Evolutionary conservation across 768 basidiomycete genomes (phyloP), one percentile per base, ranked within the genome.

Genomic region (Royoungia palumana): DNA sequence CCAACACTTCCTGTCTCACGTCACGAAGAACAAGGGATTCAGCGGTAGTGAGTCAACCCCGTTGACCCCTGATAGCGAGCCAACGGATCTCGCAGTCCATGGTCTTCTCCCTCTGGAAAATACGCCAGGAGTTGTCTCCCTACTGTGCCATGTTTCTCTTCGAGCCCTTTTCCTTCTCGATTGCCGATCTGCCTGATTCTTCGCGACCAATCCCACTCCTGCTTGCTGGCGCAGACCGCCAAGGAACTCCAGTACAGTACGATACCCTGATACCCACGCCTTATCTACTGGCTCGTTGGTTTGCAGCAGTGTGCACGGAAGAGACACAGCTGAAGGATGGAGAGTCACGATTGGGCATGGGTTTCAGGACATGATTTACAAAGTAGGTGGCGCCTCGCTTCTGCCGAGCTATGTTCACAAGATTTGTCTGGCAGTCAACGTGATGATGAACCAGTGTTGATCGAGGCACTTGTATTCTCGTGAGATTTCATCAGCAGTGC

Each of bases 71-170:
- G 22, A 44, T 44, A 24, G 2, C 22, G 25, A 32, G 42, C 35
- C 41, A 21, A 57, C 17, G 17, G 19, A 38, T 38, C 7, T 48
- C 55, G 44, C 54, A 87, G 84, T 88, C 48, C 75, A 83, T 53
- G 66, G 82, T 13, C 75, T 95, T 19, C 77, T 82, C 49, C 90
- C 84, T 0, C 75, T 94, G 22, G 95, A 97, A 67, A 75, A 75
- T 19, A 77, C 72, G 1, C 91, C 93, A 0, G 89, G 89, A 0
- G 64, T 90, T 35, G 82, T 94, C 46, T 89, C 87, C 4, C 66
- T 94, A 25, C 79, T 94, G 84, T 8, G 72, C 76, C 14, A 87
- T 90, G 17, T 98, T 97, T 71, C 95, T 95, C 2, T 89, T 98
- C 71, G 82, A 83, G 3, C 83, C 85, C 0, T 72, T 98, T 56